phyloP scores from a whole-genome alignment of 1,284 basidiomycete genomes.

The Coniferiporia weirii region DNA sequence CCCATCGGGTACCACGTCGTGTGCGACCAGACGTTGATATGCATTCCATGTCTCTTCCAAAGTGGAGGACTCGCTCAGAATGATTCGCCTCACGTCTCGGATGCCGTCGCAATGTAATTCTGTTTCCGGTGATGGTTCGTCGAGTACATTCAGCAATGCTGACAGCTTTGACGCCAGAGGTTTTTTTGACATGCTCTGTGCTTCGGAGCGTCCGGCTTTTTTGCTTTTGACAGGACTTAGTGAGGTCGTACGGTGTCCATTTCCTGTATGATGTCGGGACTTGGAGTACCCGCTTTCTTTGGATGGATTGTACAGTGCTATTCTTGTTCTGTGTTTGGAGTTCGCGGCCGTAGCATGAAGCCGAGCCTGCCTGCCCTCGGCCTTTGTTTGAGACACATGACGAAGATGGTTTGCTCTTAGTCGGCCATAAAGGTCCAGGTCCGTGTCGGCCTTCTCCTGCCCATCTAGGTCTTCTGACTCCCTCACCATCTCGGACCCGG shows the following conservation, averaged over 20 bases:
- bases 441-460: neutral
- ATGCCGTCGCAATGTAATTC: neutral
- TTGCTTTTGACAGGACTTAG: no score
- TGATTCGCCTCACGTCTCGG: neutral
- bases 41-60: slow-evolving; percentile 51
- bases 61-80: neutral
- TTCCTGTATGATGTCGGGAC: no score
- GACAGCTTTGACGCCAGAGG: no score
- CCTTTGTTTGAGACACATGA: neutral
- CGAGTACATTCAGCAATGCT: no score
- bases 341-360: neutral
- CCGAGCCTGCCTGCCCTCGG: neutral
- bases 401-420: neutral
- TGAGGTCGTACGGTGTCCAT: no score
- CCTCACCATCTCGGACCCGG: no score
- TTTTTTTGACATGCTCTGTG: no score
- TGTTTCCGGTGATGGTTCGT: no score
- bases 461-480: no score
- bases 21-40: slow-evolving; percentile 40
- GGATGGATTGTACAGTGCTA: neutral
- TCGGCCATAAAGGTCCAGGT: neutral
- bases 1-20: slow-evolving; percentile 24
- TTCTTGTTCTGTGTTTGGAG: neutral
- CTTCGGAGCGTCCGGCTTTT: no score
- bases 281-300: neutral